phyloP scores from a whole-genome alignment of 768 basidiomycete genomes.

The Mycena indigotica region DNA sequence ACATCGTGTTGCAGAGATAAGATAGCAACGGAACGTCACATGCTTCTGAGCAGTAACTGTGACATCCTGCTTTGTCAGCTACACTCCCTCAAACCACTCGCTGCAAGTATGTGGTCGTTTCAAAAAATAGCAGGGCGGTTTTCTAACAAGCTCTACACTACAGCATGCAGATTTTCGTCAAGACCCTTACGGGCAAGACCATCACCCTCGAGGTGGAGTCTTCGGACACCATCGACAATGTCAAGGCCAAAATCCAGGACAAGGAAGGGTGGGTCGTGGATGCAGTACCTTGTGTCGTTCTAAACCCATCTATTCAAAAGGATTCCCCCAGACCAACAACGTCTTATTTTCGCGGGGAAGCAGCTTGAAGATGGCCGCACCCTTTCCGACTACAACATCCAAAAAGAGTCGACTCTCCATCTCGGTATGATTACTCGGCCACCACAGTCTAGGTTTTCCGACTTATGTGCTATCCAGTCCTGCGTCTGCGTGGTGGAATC shows the following conservation, averaged over 20 bases:
- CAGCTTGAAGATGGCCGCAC: slow-evolving; percentile 98
- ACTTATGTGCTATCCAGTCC: background rate
- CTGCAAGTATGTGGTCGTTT: too few species aligned
- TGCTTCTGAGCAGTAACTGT: background rate
- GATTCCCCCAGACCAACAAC: slow-evolving; percentile 94
- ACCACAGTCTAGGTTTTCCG: background rate
- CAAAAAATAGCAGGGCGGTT: too few species aligned
- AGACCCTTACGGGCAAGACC: slow-evolving; percentile 92
- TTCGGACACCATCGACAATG: slow-evolving; percentile 95
- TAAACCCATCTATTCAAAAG: slow-evolving; percentile 34
- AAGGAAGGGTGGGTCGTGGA: slow-evolving; percentile 51
- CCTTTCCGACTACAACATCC: slow-evolving; percentile 95
- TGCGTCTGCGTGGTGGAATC: slow-evolving; percentile 95
- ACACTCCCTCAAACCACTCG: too few species aligned
- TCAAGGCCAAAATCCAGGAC: slow-evolving; percentile 74
- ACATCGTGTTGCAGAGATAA: background rate
- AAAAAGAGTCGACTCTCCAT: slow-evolving; percentile 92
- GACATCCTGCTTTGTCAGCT: background rate
- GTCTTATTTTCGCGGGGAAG: slow-evolving; percentile 96
- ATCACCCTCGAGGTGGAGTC: slow-evolving; percentile 99
- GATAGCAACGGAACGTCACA: background rate
- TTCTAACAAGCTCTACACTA: background rate
- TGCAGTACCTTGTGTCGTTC: background rate
- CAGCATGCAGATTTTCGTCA: slow-evolving; percentile 65
- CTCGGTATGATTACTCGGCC: background rate